Base-by-base conservation (phyloP, 2,329 filamentous ascomycete species). In the Hawksworthiomyces lignivorus region DNA sequence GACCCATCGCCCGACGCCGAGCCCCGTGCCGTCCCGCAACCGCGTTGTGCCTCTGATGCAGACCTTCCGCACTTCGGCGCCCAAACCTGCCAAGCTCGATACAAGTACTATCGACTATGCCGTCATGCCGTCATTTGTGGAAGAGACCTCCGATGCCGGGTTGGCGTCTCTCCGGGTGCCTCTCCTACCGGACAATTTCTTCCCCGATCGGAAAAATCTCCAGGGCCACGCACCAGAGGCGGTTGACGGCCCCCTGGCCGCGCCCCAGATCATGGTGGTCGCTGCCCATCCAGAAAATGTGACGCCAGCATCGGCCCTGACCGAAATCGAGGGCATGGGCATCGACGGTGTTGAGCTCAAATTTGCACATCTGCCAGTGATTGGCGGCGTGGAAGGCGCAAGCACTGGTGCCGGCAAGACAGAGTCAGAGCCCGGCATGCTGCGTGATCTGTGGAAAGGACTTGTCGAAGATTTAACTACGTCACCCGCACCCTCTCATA, bases 1-100 rank as follows among this genome's bases (percentile, higher is more conserved):
- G 46, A 61, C 65, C 43, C 69, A 72, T 55, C 67, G 69, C 40
- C 69, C 70, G 36, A 65, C 64, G 8, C 63, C 67, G 19, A 63
- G 64, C 43, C 66, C 68, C 36, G 36, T 46, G 47, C 61, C 61
- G 52, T 48, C 67, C 52, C 50, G 62, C 56, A 59, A 62, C 55
- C 68, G 67, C 50, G 61, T 62, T 45, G 62, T 72, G 53, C 77
- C 75, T 30, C 62, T 81, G 43, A 81, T 82, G 77, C 77, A 82
- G 62, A 75, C 72, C 54, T 81, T 82, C 64, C 64, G 65, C 52
- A 68, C 69, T 18, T 67, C 70, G 15, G 60, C 66, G 4, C 57
- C 70, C 14, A 52, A 59, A 10, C 54, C 62, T 21, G 50, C 60
- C n/a, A 47, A 55, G 4, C 44, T 55, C 36, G 53, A 59, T 43